These are phyloP conservation scores for Carallia brachiata DNA, from an alignment of 345 rosid species.

Conservation along the genomic window DNA sequence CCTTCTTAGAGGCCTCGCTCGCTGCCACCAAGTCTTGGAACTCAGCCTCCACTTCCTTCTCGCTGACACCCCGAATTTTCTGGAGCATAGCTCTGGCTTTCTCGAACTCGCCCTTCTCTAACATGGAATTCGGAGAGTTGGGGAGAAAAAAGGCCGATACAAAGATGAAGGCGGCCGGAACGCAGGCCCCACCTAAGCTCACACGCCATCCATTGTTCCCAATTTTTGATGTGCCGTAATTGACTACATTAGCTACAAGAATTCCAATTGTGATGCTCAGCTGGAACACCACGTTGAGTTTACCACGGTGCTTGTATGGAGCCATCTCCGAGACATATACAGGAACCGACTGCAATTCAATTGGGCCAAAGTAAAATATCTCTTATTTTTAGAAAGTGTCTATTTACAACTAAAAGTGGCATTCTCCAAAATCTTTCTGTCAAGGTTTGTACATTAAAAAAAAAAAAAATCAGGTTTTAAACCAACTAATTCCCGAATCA, in stretches of 20 bases:
- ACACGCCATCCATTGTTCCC: conserved; percentile 6
- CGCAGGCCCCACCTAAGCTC: conserved; percentile 7
- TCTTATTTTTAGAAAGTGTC: too few relatives aligned
- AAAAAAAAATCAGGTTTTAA: too few relatives aligned
- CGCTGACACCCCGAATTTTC: not conserved
- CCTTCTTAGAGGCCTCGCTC: not conserved
- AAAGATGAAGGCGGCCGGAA: conserved; percentile 9
- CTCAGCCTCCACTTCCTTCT: conserved; percentile 8
- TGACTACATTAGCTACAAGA: conserved; percentile 54
- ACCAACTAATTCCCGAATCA: too few relatives aligned
- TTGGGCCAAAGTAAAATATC: too few relatives aligned
- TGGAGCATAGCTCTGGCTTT: conserved; percentile 1
- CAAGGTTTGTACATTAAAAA: too few relatives aligned
- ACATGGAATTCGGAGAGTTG: conserved; percentile 14
- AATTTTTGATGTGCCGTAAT: conserved; percentile 25
- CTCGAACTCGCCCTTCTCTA: conserved; percentile 1
- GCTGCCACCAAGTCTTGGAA: conserved; percentile 14
- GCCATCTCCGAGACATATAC: conserved; percentile 53
- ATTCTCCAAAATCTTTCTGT: too few relatives aligned
- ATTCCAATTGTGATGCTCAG: conserved; percentile 69
- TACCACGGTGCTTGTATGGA: conserved; percentile 41
- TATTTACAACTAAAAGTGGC: too few relatives aligned
- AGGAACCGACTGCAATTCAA: conserved; percentile 44
- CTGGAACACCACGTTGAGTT: conserved; percentile 60
- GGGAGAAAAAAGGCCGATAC: not conserved